Evolutionary conservation across 345 rosid species (phyloP).

Genomic region (Eucalyptus tenuipes): DNA sequence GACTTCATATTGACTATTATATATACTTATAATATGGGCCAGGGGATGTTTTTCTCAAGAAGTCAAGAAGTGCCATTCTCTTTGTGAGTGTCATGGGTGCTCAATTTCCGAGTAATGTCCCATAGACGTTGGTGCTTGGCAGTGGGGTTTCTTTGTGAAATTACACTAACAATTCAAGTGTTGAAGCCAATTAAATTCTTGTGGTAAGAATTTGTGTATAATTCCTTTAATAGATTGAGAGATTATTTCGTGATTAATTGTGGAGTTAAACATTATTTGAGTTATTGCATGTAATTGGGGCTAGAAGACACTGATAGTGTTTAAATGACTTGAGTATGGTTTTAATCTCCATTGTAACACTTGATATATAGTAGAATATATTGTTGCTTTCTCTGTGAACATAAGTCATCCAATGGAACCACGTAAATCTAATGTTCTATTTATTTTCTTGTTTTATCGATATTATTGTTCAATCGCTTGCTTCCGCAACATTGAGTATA

Average conservation of each 20-base stretch:
- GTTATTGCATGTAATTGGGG: not conserved
- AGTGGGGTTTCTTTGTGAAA: not conserved
- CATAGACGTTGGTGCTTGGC: not conserved
- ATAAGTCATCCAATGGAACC: accelerated
- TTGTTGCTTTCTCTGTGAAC: accelerated
- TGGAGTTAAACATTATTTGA: not conserved
- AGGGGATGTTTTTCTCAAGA: not conserved
- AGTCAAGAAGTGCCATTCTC: not conserved
- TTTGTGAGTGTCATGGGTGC: too few species aligned
- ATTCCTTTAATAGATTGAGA: not conserved
- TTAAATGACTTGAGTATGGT: not conserved
- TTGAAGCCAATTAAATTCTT: too few species aligned
- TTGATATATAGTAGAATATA: not conserved
- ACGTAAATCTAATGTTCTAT: too few species aligned
- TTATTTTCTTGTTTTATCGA: too few species aligned
- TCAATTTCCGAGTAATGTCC: not conserved
- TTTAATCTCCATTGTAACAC: not conserved
- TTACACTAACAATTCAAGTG: not conserved
- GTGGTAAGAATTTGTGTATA: too few species aligned
- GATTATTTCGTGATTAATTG: not conserved
- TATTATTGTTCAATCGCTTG: too few species aligned
- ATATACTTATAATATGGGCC: not conserved
- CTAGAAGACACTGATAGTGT: not conserved
- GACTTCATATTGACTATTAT: not conserved
- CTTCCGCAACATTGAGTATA: not conserved